Conservation (phyloP, 2,329 filamentous ascomycete genomes). For the Didymella lethalis region DNA sequence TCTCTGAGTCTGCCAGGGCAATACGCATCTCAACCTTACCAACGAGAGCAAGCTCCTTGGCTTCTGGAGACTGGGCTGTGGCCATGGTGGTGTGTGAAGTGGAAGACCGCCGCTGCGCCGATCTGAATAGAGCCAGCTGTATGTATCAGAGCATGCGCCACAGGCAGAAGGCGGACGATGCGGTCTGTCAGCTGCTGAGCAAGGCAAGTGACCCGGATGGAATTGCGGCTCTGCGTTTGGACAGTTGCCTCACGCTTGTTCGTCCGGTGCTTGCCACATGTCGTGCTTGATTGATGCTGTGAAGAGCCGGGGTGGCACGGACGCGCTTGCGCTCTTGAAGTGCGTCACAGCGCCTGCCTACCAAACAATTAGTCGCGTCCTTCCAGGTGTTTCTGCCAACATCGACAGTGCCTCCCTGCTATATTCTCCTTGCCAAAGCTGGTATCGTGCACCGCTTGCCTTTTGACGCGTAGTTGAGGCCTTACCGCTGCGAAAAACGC, state of each 20-base stretch:
- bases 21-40: constrained; percentile 88
- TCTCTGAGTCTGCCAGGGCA: constrained; percentile 80
- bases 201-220: constrained; percentile 10
- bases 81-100: constrained; percentile 38
- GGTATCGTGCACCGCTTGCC: not conserved
- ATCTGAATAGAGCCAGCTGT: constrained; percentile 9
- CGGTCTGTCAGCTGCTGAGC: constrained; percentile 27
- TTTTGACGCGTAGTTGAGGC: not conserved
- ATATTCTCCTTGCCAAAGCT: not conserved
- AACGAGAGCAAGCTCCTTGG: constrained; percentile 81
- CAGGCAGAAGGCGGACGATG: constrained; percentile 35
- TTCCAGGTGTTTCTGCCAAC: constrained; percentile 35
- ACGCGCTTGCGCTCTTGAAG: constrained; percentile 9
- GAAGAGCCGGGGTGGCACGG: constrained; percentile 32
- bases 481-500: constrained; percentile 3
- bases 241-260: constrained; percentile 26
- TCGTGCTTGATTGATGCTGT: constrained; percentile 29
- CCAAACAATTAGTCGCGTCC: constrained; percentile 33
- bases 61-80: constrained; percentile 55
- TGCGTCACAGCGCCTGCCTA: constrained; percentile 30
- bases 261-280: constrained; percentile 34
- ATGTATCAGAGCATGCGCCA: constrained; percentile 26
- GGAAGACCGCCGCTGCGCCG: constrained; percentile 9
- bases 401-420: constrained; percentile 26
- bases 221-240: constrained; percentile 22